Base-by-base conservation (phyloP, 768 basidiomycete genomes). In the Naganishia antarctica region DNA sequence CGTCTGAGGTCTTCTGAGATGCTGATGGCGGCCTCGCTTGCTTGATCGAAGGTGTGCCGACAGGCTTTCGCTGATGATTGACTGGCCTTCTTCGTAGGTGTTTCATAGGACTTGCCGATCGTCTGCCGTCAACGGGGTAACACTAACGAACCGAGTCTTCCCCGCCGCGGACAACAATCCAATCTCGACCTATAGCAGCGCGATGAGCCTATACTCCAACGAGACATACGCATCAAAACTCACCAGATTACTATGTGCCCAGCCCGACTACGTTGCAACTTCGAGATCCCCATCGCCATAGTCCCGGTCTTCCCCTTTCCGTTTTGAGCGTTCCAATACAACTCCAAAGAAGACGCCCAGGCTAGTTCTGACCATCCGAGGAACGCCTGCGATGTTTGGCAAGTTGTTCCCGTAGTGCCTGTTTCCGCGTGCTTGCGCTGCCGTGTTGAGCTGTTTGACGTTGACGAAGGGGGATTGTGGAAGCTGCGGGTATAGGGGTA, bases 361-460 rank as follows among this genome's bases (percentile, higher is more conserved):
- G 91, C 88, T 84, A 99, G 85, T 28, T 96, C 96, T 2, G 91
- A 96, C 96, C 96, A 99, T 71, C 96, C 96, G 21, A 79, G 53
- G 58, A 77, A 74, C 12, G 73, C 71, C 23, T 74, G 43, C 41
- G 64, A 57, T 15, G 71, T 47, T 16, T 45, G 60, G 40, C 34
- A 32, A 4, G 61, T 53, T 7, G 66, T 61, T 23, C 69, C 65
- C 18, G 70, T 67, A 28, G n/a, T n/a, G n/a, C n/a, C n/a, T 67
- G 61, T 13, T 66, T 62, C 2, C 37, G 90, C 83, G 71, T 87
- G 87, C 8, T 82, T 84, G 66, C n/a, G n/a, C n/a, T n/a, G 72
- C 44, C 67, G 66, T 15, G 21, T 43, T 50, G 4, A 61, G 40
- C 12, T 58, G 32, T 28, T 68, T 67, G 32, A 91, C 78, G 75